phyloP scores from a whole-genome alignment of 805 yeast species.

The Yamadazyma nakazawae region DNA sequence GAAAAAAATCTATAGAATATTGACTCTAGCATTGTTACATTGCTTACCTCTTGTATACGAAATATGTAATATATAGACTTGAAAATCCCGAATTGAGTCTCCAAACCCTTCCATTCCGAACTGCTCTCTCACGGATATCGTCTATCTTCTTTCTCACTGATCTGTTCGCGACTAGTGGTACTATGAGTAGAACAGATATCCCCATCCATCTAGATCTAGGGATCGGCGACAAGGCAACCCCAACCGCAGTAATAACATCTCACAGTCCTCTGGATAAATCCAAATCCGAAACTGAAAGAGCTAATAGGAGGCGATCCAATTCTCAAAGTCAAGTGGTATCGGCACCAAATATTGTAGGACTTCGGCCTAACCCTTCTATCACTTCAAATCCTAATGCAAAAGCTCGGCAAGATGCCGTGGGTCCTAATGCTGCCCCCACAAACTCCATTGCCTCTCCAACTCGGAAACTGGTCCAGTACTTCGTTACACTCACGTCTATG shows the following conservation, averaged over 20 bases:
- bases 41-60: no score
- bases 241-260: neutral
- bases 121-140: neutral
- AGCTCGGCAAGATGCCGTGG: neutral
- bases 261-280: neutral
- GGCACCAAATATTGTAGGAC: constrained; percentile 10
- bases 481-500: constrained; percentile 69
- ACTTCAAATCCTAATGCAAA: neutral
- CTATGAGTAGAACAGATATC: constrained; percentile 17
- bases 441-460: constrained; percentile 12
- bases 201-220: constrained; percentile 22
- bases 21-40: neutral
- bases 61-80: neutral
- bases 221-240: neutral
- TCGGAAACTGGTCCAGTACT: constrained; percentile 39
- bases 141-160: neutral
- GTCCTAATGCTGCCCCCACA: neutral
- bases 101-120: neutral
- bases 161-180: neutral
- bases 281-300: constrained; percentile 4
- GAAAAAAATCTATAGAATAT: no score
- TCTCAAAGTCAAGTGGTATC: constrained; percentile 42
- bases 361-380: neutral
- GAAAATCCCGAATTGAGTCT: neutral
- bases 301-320: constrained; percentile 33